Conservation (phyloP, 495 filamentous ascomycete species). For the Immersiella caudata region DNA sequence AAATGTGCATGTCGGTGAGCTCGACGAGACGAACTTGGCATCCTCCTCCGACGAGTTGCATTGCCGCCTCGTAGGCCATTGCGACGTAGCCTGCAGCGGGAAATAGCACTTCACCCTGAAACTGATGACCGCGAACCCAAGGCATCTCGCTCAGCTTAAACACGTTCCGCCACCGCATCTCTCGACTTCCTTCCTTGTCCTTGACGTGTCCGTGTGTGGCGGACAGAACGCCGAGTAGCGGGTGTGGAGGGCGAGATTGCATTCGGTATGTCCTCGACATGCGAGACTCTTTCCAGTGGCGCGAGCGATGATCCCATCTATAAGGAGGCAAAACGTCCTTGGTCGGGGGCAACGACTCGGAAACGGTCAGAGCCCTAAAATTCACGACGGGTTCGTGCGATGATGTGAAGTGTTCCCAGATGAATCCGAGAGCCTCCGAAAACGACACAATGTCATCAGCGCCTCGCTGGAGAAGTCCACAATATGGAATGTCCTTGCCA, state of each 20-base stretch:
- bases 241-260: slow-evolving; percentile 36
- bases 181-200: neutral
- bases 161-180: slow-evolving; percentile 46
- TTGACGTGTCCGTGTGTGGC: slow-evolving; percentile 42
- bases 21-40: slow-evolving; percentile 21
- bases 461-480: slow-evolving; percentile 26
- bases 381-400: neutral
- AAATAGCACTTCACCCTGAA: slow-evolving; percentile 47
- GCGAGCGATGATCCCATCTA: slow-evolving; percentile 42
- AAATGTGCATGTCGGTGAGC: slow-evolving; percentile 15
- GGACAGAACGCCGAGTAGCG: slow-evolving; percentile 47
- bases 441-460: slow-evolving; percentile 19
- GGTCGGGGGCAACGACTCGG: neutral
- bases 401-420: neutral
- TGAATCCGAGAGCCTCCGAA: neutral
- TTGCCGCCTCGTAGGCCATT: slow-evolving; percentile 53
- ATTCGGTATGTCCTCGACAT: slow-evolving; percentile 46
- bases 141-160: slow-evolving; percentile 45
- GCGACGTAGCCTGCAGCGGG: slow-evolving; percentile 59
- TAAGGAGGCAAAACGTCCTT: slow-evolving; percentile 35
- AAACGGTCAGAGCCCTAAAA: neutral
- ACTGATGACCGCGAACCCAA: slow-evolving; percentile 54
- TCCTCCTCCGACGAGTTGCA: slow-evolving; percentile 17
- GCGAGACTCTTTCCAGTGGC: slow-evolving; percentile 44
- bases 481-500: slow-evolving; percentile 25